Conservation (phyloP, 495 filamentous ascomycete genomes). For the Tetracladium setigerum region DNA sequence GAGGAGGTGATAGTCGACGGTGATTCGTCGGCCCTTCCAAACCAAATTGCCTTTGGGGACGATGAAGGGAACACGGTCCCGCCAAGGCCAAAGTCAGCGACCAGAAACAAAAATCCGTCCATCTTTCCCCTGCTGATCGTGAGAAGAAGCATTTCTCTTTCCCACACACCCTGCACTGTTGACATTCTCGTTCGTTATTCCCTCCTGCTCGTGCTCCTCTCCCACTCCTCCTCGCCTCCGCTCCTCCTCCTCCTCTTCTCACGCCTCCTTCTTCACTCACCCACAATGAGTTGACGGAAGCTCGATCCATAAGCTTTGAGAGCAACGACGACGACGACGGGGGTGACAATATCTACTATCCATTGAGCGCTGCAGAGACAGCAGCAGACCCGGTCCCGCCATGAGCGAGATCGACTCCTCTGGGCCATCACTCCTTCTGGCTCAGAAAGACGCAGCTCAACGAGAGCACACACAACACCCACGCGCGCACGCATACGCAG, state of each 20-base stretch:
- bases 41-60: too few species aligned
- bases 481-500: constrained; percentile 4
- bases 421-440: constrained; percentile 22
- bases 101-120: neutral
- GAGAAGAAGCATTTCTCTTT: too few species aligned
- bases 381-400: constrained; percentile 7
- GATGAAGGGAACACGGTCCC: too few species aligned
- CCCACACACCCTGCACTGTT: too few species aligned
- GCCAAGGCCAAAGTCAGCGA: neutral
- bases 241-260: neutral
- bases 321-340: constrained; percentile 6
- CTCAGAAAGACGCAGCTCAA: constrained; percentile 17
- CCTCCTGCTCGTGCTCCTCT: neutral
- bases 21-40: too few species aligned
- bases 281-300: constrained; percentile 14
- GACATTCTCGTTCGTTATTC: neutral
- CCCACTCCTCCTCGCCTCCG: neutral
- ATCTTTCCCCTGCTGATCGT: neutral
- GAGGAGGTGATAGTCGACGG: too few species aligned
- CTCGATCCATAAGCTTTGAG: neutral
- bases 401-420: constrained; percentile 10
- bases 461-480: constrained; percentile 14
- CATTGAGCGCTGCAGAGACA: constrained; percentile 15
- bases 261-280: neutral
- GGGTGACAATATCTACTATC: neutral